Evolutionary conservation across 2,329 filamentous ascomycete species (phyloP).

Genomic region (Calonectria montana): DNA sequence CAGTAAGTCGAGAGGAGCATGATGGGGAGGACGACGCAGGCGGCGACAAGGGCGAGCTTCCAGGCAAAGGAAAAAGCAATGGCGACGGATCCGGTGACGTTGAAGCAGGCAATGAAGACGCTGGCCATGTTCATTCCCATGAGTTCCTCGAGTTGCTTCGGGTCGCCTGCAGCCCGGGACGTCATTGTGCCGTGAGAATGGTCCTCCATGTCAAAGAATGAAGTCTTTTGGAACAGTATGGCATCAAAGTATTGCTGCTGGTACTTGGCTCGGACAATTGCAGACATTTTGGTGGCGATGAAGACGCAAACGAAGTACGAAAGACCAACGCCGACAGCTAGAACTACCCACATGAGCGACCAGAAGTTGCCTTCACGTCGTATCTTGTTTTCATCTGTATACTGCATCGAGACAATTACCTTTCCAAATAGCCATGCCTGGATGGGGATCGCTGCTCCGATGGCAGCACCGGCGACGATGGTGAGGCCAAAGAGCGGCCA

Average conservation of each 20-base stretch:
- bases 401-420: constrained; percentile 63
- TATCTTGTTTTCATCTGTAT: constrained; percentile 48
- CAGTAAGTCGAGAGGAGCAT: constrained; percentile 60
- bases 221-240: constrained; percentile 68
- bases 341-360: constrained; percentile 73
- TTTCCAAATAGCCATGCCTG: constrained; percentile 68
- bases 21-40: constrained; percentile 69
- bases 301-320: constrained; percentile 60
- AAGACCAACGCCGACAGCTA: constrained; percentile 64
- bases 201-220: constrained; percentile 70
- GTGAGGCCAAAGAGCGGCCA: constrained; percentile 64
- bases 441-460: constrained; percentile 58
- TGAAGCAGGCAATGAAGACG: constrained; percentile 72
- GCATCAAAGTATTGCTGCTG: constrained; percentile 71
- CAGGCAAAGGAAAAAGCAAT: constrained; percentile 80
- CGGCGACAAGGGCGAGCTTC: constrained; percentile 78
- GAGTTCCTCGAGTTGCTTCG: constrained; percentile 70
- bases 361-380: constrained; percentile 66
- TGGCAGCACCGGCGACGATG: constrained; percentile 58
- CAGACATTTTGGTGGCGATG: constrained; percentile 58
- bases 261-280: constrained; percentile 64
- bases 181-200: constrained; percentile 71
- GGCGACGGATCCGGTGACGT: constrained; percentile 70
- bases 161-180: constrained; percentile 65
- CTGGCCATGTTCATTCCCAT: constrained; percentile 73